phyloP scores from a whole-genome alignment of 495 filamentous ascomycete genomes.

The Podospora pseudoanserina region DNA sequence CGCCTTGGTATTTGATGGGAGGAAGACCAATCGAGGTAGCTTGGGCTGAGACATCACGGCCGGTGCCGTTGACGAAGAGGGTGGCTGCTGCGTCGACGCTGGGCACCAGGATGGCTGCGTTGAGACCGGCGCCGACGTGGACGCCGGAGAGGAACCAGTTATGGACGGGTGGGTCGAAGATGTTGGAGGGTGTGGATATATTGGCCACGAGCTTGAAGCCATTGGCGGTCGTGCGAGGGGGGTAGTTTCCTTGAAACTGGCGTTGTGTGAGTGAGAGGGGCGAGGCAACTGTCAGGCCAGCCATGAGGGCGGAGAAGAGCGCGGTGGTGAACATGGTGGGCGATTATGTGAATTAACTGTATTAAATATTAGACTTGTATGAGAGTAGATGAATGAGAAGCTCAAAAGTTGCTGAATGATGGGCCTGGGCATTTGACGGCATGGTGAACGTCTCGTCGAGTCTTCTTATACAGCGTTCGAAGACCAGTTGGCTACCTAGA shows the following conservation, averaged over 20 bases:
- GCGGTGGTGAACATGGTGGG: neutral
- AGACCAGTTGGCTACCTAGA: neutral
- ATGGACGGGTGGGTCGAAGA: neutral
- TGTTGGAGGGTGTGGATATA: neutral
- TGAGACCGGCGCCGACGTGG: neutral
- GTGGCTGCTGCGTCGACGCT: neutral
- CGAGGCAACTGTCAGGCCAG: neutral
- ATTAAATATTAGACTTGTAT: neutral
- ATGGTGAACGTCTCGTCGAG: neutral
- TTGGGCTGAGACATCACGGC: neutral
- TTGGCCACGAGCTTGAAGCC: neutral
- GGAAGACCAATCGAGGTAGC: neutral
- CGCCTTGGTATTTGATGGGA: neutral
- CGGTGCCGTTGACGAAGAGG: conserved; percentile 5
- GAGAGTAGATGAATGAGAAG: neutral
- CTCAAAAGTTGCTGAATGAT: neutral
- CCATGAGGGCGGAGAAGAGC: neutral
- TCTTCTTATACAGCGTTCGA: neutral
- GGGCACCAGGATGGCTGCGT: neutral
- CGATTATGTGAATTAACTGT: neutral
- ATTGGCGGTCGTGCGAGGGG: neutral
- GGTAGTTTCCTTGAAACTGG: neutral
- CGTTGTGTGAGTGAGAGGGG: neutral
- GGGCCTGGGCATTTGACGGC: neutral
- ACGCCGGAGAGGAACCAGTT: neutral